phyloP scores from a whole-genome alignment of 2,329 filamentous ascomycete species.

The Lachnellula subtilissima region DNA sequence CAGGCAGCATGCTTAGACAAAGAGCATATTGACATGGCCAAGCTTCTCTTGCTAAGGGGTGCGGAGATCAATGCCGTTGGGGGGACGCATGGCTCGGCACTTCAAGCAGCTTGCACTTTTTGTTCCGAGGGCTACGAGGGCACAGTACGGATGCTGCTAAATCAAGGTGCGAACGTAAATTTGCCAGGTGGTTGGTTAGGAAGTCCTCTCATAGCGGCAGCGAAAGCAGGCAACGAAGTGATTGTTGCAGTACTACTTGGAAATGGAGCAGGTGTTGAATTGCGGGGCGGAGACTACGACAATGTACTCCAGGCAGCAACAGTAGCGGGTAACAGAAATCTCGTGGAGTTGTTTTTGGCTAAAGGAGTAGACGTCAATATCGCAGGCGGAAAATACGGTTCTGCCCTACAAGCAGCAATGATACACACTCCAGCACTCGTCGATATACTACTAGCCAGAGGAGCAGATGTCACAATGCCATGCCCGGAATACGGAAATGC shows the following conservation, averaged over 20 bases:
- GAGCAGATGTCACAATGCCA: slow-evolving; percentile 9
- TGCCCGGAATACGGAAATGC: slow-evolving; percentile 9
- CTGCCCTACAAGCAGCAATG: slow-evolving; percentile 10
- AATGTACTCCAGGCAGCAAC: slow-evolving; percentile 7
- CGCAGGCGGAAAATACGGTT: slow-evolving; percentile 6
- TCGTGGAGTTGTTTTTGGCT: slow-evolving; percentile 6
- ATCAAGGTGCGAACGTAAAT: background rate
- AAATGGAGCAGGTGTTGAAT: background rate
- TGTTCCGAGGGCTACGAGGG: background rate
- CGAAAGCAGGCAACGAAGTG: background rate
- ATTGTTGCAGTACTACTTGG: background rate
- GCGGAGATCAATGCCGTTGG: background rate
- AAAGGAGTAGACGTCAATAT: slow-evolving; percentile 12
- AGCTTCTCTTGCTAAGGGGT: background rate
- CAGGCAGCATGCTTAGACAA: background rate
- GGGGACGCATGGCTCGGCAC: background rate
- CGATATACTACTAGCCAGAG: slow-evolving; percentile 6
- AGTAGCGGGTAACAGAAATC: background rate
- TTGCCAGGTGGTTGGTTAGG: background rate
- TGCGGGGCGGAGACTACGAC: background rate
- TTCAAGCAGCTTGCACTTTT: background rate
- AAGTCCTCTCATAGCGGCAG: slow-evolving; percentile 7
- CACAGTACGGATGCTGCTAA: background rate
- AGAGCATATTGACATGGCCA: background rate
- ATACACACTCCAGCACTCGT: background rate